These are phyloP conservation scores for Geranium rotundifolium DNA, from an alignment of 345 rosid genomes.

Conservation along the genomic window DNA sequence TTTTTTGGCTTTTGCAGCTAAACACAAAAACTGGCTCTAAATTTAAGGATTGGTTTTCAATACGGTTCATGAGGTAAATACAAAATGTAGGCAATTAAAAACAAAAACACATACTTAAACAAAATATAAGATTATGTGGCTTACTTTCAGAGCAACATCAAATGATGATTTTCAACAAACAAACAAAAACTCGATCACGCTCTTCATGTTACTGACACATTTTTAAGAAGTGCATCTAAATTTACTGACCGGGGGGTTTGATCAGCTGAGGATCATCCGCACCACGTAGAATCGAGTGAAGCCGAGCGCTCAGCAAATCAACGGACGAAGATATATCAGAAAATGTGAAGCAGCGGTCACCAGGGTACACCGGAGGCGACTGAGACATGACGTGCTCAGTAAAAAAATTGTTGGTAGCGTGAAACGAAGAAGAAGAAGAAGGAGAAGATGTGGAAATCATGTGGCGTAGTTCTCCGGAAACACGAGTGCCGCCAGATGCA, in stretches of 20 bases:
- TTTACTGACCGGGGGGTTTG: conserved; percentile 25
- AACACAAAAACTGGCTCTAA: not conserved
- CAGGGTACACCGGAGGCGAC: conserved; percentile 37
- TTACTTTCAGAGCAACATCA: not conserved
- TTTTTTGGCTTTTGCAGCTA: too few relatives aligned
- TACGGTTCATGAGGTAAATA: too few relatives aligned
- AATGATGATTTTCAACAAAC: too few relatives aligned
- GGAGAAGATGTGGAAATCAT: not conserved
- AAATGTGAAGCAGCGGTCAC: conserved; percentile 60
- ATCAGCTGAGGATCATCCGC: conserved; percentile 31
- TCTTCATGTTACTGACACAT: not conserved
- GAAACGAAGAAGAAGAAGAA: not conserved
- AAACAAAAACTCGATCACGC: too few relatives aligned
- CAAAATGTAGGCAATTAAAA: not conserved
- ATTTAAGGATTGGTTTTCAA: not conserved
- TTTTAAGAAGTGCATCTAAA: not conserved
- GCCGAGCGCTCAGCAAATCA: conserved; percentile 41
- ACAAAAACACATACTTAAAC: too few relatives aligned
- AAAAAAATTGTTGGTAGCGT: conserved; percentile 3
- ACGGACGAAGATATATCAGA: conserved; percentile 38
- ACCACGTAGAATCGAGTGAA: conserved; percentile 33
- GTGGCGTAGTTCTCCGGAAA: conserved; percentile 12
- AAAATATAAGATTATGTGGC: not conserved
- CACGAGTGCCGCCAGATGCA: conserved; percentile 17
- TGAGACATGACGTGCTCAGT: conserved; percentile 4